Conservation (phyloP, 371 early-diverging fungal genomes). For the Circinella minor region DNA sequence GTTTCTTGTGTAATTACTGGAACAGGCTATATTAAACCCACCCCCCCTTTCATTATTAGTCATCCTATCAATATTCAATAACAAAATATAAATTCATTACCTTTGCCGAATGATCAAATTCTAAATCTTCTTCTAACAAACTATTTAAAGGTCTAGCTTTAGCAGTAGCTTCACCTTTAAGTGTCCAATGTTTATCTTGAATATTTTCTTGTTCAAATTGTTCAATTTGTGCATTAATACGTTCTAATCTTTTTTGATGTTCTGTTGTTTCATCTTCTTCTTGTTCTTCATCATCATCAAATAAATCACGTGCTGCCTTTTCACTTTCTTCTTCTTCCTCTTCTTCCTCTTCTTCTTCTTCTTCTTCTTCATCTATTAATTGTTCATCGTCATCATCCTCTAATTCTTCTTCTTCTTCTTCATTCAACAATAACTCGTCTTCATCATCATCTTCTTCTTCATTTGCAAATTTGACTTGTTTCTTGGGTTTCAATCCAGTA, state of each 20-base stretch:
- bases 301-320: slow-evolving; percentile 50
- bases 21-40: slow-evolving; percentile 74
- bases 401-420: slow-evolving; percentile 51
- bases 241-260: slow-evolving; percentile 27
- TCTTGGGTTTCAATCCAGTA: slow-evolving; percentile 16
- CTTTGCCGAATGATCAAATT: slow-evolving; percentile 88
- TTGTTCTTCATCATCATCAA: slow-evolving; percentile 55
- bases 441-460: slow-evolving; percentile 40
- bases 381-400: slow-evolving; percentile 35
- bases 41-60: not conserved
- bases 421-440: slow-evolving; percentile 43
- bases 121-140: slow-evolving; percentile 92
- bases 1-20: slow-evolving; percentile 94
- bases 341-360: slow-evolving; percentile 51
- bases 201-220: slow-evolving; percentile 88
- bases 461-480: slow-evolving; percentile 44
- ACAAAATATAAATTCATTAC: slow-evolving; percentile 7
- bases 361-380: slow-evolving; percentile 40
- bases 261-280: slow-evolving; percentile 33
- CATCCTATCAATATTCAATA: not conserved
- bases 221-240: slow-evolving; percentile 70
- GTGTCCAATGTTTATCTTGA: slow-evolving; percentile 84
- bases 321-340: slow-evolving; percentile 51
- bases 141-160: slow-evolving; percentile 90
- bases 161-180: slow-evolving; percentile 84